These are phyloP conservation scores for Suillus alpinus DNA, from an alignment of 768 basidiomycete genomes.

Conservation along the genomic window DNA sequence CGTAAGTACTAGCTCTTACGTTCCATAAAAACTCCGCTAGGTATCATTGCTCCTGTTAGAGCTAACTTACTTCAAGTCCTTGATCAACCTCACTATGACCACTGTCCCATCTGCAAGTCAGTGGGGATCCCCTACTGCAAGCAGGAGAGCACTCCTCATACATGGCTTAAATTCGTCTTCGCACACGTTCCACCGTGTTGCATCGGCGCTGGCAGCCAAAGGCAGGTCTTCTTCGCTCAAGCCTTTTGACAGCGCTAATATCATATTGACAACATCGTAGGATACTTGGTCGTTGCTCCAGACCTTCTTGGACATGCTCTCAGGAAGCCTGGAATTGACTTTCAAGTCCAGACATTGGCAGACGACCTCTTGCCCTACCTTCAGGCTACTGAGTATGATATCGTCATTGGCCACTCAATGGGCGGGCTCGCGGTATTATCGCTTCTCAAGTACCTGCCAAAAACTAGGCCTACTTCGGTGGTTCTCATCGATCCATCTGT, in stretches of 20 bases:
- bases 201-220: constrained; percentile 12
- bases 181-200: constrained; percentile 15
- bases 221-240: constrained; percentile 8
- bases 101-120: constrained; percentile 8
- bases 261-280: constrained; percentile 10
- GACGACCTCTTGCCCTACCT: constrained; percentile 4
- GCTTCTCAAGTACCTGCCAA: constrained; percentile 15
- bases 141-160: constrained; percentile 17
- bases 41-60: too few species aligned
- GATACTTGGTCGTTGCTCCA: constrained; percentile 23
- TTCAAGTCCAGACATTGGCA: constrained; percentile 1
- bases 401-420: constrained; percentile 20
- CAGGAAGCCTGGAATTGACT: background rate
- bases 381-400: background rate
- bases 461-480: constrained; percentile 7
- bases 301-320: constrained; percentile 23
- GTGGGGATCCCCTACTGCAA: constrained; percentile 18
- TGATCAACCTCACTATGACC: background rate
- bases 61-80: too few species aligned
- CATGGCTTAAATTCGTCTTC: constrained; percentile 19
- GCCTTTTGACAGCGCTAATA: background rate
- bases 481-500: constrained; percentile 20
- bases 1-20: too few species aligned
- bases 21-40: too few species aligned
- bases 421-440: constrained; percentile 15